A percentile compares a stretch with the other conserved stretches of the same genome.
Evolutionary conservation across 2,329 filamentous ascomycete genomes (phyloP).

Genomic region (Phialophora expanda): DNA sequence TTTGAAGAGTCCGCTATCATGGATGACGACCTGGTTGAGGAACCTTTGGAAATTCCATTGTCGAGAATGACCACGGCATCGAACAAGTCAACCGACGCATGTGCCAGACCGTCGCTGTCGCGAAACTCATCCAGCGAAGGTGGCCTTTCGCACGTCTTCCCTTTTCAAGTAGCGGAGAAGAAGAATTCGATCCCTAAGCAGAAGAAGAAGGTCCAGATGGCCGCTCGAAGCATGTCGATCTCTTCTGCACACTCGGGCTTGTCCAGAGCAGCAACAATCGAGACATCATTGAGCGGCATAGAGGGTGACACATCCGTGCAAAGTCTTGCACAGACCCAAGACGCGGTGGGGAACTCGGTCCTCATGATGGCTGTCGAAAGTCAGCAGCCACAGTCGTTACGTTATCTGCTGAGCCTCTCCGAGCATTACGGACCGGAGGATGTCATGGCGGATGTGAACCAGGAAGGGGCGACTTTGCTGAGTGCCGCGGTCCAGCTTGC

Average conservation of each 20-base stretch:
- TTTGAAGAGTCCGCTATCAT: slow-evolving; percentile 70
- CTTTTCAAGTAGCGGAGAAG: slow-evolving; percentile 68
- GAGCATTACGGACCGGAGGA: slow-evolving; percentile 74
- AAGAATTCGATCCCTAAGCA: slow-evolving; percentile 49
- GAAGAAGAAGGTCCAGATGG: slow-evolving; percentile 82
- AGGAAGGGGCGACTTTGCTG: slow-evolving; percentile 85
- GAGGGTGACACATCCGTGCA: slow-evolving; percentile 88
- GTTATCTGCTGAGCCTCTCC: slow-evolving; percentile 76
- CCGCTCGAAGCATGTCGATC: slow-evolving; percentile 84
- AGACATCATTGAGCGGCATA: slow-evolving; percentile 72
- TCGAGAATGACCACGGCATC: slow-evolving; percentile 34
- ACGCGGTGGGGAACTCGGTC: slow-evolving; percentile 77
- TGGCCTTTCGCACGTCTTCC: slow-evolving; percentile 83
- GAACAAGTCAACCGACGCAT: slow-evolving; percentile 33
- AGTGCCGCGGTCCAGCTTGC: slow-evolving; percentile 89
- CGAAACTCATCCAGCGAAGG: slow-evolving; percentile 49
- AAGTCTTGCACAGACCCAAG: slow-evolving; percentile 61
- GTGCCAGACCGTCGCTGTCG: slow-evolving; percentile 28
- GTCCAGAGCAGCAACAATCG: slow-evolving; percentile 78
- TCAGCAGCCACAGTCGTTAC: slow-evolving; percentile 71
- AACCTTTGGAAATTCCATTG: slow-evolving; percentile 42
- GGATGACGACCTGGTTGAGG: slow-evolving; percentile 54
- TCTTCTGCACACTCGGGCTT: slow-evolving; percentile 82
- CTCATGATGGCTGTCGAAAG: slow-evolving; percentile 84
- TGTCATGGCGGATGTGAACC: slow-evolving; percentile 82